Evolutionary conservation across 1,284 basidiomycete species (phyloP), one percentile per base, ranked within the genome.

Genomic region (Puccinia novopanici): DNA sequence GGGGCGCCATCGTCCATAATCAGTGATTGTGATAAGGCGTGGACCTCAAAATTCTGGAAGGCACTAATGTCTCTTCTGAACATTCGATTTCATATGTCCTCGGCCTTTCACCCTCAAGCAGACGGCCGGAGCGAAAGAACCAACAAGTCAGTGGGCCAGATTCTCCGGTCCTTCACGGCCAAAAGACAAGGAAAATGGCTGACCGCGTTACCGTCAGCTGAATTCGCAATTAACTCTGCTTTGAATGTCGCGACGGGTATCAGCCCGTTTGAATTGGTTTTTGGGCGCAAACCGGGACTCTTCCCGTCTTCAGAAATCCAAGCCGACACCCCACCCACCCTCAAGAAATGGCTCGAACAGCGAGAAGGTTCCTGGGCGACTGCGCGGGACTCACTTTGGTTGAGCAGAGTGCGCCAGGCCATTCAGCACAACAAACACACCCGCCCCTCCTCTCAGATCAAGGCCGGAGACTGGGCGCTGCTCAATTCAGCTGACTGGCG

Each of bases 71-170:
- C 34, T n/a, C n/a, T n/a, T n/a, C n/a, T n/a, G n/a, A n/a, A n/a
- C 12, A 74, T 40, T 3, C 3, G 37, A 2, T 37, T 74, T 10
- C 52, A 74, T 22, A 5, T 55, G 13, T 22, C 22, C 10, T 48
- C 48, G 2, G 48, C 40, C 17, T 85, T 80, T 70, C 85, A 83
- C 83, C 84, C 84, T 0, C 57, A 84, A 84, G 59, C 42, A 40
- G 22, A 73, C 83, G 10, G 73, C 83, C 0, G 84, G 82, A 12
- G 70, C 83, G 10, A 83, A 54, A 45, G 54, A 68, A 48, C 72
- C 3, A 81, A 82, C 54, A 87, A 87, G 55, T 87, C 86, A 0
- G 76, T 87, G 0, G 85, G 82, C 0, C 86, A 57, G 61, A 70
- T 81, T 24, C 55, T 84, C 0, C 79, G 81, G 2, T 17, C 63